phyloP scores from a whole-genome alignment of 345 rosid genomes.

The Orychophragmus violaceus region DNA sequence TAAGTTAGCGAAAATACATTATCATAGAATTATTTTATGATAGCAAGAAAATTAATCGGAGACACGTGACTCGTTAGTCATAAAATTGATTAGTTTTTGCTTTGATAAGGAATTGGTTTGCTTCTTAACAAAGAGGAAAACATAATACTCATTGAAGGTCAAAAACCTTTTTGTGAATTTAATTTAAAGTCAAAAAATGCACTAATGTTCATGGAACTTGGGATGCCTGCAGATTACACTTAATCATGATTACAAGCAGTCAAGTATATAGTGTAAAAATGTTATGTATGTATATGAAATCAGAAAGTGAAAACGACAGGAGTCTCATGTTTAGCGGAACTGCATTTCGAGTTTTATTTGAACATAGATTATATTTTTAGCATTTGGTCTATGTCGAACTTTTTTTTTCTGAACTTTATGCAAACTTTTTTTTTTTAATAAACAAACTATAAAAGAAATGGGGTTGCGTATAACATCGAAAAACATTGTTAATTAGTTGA shows the following conservation, averaged over 20 bases:
- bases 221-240: neutral
- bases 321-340: constrained; percentile 1
- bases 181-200: neutral
- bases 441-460: neutral
- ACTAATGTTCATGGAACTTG: neutral
- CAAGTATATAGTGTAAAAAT: neutral
- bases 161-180: neutral
- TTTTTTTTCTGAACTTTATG: no score
- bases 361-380: neutral
- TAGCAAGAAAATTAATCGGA: no score
- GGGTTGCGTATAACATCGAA: neutral
- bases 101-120: neutral
- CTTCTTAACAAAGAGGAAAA: neutral
- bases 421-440: no score
- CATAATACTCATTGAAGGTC: neutral
- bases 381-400: neutral
- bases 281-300: neutral
- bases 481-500: neutral
- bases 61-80: no score
- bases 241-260: neutral
- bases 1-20: no score
- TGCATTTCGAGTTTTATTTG: constrained; percentile 2
- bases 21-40: no score
- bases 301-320: neutral
- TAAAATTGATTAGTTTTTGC: no score